Evolutionary conservation across 371 early-diverging fungal genomes (phyloP).

Genomic region (Mortierella polycephala): DNA sequence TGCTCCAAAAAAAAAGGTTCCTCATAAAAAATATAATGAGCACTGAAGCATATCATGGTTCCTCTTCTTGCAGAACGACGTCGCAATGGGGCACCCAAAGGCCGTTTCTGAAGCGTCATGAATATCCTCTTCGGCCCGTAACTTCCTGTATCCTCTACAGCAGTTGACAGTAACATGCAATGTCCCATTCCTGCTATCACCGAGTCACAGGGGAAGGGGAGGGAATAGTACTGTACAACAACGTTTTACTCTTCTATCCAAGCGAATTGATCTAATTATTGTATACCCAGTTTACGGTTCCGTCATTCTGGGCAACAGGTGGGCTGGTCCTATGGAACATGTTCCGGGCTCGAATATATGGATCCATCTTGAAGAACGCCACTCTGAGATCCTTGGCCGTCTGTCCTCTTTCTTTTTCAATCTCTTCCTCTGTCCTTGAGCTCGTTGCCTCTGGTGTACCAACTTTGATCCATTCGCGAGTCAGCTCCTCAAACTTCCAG

Average conservation of each 20-base stretch:
- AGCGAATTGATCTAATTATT: slow-evolving; percentile 10
- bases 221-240: neutral
- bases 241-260: no score
- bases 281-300: slow-evolving; percentile 33
- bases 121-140: no score
- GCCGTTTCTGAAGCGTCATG: no score
- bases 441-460: slow-evolving; percentile 21
- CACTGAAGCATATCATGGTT: no score
- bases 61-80: no score
- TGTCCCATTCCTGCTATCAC: no score
- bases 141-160: no score
- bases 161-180: no score
- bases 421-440: slow-evolving; percentile 21
- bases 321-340: slow-evolving; percentile 52
- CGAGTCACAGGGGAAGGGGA: neutral
- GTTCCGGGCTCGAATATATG: slow-evolving; percentile 55
- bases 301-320: slow-evolving; percentile 28
- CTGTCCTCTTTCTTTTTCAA: slow-evolving; percentile 40
- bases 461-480: slow-evolving; percentile 45
- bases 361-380: slow-evolving; percentile 56
- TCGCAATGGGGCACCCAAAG: no score
- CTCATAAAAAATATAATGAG: no score
- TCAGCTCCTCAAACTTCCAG: slow-evolving; percentile 45
- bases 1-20: no score
- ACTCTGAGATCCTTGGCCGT: slow-evolving; percentile 35